Conservation (phyloP, 306 rosid genomes). For the Alnus glutinosa region DNA sequence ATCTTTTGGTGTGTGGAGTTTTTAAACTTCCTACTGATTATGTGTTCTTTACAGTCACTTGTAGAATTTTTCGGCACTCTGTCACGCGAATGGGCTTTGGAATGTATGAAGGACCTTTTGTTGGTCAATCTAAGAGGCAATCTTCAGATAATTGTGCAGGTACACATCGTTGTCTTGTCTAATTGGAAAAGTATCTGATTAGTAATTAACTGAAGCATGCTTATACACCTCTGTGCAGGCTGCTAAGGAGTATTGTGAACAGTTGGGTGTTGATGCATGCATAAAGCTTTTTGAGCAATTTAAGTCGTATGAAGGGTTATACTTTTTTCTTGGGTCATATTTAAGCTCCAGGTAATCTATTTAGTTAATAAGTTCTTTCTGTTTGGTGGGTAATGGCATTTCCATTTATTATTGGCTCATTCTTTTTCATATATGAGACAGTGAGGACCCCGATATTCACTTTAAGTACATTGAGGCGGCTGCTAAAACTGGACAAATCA, state of each 20-base stretch:
- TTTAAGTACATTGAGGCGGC: conserved; percentile 99
- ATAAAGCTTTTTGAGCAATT: conserved; percentile 97
- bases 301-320: conserved; percentile 93
- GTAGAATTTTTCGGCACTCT: conserved; percentile 96
- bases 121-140: conserved; percentile 96
- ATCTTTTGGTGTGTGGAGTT: conserved; percentile 21
- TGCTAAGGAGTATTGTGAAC: conserved; percentile 98
- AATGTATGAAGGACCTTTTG: conserved; percentile 98
- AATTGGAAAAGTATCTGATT: conserved; percentile 7
- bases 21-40: conserved; percentile 21
- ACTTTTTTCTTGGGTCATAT: conserved; percentile 96
- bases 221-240: conserved; percentile 50
- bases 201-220: conserved; percentile 28
- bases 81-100: conserved; percentile 95
- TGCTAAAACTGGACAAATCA: conserved; percentile 98
- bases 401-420: conserved; percentile 1
- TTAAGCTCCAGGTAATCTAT: conserved; percentile 85
- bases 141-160: conserved; percentile 99
- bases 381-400: conserved; percentile 4
- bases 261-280: conserved; percentile 90
- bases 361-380: conserved; percentile 15
- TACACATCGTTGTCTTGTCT: conserved; percentile 23
- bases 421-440: conserved; percentile 42
- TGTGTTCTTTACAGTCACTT: conserved; percentile 66
- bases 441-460: conserved; percentile 99